Evolutionary conservation across 2,329 filamentous ascomycete genomes (phyloP).

Genomic region (Ciborinia camelliae): DNA sequence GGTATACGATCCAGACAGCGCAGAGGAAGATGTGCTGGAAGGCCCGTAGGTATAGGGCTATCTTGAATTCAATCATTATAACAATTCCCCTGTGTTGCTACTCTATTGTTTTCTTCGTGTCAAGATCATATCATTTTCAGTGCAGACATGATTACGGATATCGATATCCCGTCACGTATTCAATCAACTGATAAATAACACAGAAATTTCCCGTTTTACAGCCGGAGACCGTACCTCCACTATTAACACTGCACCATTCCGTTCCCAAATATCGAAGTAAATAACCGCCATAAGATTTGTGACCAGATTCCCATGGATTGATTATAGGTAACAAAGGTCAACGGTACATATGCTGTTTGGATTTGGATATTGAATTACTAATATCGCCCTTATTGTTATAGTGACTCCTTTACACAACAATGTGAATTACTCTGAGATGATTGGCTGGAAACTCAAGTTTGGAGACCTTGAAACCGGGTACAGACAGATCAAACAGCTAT

Average conservation of each 20-base stretch:
- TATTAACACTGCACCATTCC: background rate
- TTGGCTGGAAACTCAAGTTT: too few relatives aligned
- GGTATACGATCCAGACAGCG: constrained; percentile 3
- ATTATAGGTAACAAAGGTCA: too few relatives aligned
- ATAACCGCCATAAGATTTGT: background rate
- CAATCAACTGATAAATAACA: background rate
- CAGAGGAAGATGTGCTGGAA: background rate
- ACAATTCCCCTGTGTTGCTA: background rate
- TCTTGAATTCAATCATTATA: background rate
- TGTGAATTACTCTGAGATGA: too few relatives aligned
- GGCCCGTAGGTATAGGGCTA: background rate
- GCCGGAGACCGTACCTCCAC: background rate
- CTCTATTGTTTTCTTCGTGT: background rate
- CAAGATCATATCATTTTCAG: background rate
- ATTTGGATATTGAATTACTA: too few relatives aligned
- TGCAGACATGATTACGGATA: background rate
- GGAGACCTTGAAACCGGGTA: too few relatives aligned
- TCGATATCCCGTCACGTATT: background rate
- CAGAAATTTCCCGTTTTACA: background rate
- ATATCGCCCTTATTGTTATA: too few relatives aligned
- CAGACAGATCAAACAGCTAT: too few relatives aligned
- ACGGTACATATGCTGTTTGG: too few relatives aligned
- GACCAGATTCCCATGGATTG: too few relatives aligned
- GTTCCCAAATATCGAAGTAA: background rate
- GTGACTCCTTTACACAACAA: too few relatives aligned